A percentile compares a stretch with the other conserved stretches of the same genome.
Evolutionary conservation across 2,329 filamentous ascomycete genomes (phyloP).

Genomic region (Acephala macrosclerotiorum): DNA sequence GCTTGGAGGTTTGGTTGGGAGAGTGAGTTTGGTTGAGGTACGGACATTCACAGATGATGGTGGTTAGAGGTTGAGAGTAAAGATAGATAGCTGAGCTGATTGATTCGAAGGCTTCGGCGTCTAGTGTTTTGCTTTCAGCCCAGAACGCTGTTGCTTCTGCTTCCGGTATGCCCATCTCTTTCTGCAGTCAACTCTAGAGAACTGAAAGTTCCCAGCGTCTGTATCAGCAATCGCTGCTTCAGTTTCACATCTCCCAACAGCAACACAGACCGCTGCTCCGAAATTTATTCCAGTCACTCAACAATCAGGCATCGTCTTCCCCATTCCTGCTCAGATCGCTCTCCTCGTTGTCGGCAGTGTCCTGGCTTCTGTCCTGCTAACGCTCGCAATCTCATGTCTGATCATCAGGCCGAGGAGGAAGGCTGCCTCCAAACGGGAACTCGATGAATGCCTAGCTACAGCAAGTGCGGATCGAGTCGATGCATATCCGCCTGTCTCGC

Average conservation of each 20-base stretch:
- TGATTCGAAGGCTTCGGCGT: not conserved
- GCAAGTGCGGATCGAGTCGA: no score
- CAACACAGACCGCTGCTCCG: not conserved
- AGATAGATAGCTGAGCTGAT: not conserved
- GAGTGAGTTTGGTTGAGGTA: no score
- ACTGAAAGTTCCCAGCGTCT: not conserved
- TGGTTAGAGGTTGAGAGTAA: no score
- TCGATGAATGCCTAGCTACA: no score
- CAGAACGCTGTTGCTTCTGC: not conserved
- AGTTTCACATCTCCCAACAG: not conserved
- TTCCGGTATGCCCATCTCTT: not conserved
- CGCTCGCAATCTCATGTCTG: not conserved
- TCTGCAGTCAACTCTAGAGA: not conserved
- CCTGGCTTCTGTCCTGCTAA: not conserved
- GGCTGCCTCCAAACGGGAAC: not conserved
- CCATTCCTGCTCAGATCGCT: not conserved
- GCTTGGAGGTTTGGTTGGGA: no score
- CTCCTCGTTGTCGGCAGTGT: not conserved
- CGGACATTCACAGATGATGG: no score
- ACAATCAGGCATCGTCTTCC: not conserved
- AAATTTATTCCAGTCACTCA: not conserved
- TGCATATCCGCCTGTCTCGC: no score
- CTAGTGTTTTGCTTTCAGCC: not conserved
- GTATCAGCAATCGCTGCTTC: not conserved
- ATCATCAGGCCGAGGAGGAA: not conserved